phyloP scores from a whole-genome alignment of 371 early-diverging fungal genomes.

The Mucor velutinosus region DNA sequence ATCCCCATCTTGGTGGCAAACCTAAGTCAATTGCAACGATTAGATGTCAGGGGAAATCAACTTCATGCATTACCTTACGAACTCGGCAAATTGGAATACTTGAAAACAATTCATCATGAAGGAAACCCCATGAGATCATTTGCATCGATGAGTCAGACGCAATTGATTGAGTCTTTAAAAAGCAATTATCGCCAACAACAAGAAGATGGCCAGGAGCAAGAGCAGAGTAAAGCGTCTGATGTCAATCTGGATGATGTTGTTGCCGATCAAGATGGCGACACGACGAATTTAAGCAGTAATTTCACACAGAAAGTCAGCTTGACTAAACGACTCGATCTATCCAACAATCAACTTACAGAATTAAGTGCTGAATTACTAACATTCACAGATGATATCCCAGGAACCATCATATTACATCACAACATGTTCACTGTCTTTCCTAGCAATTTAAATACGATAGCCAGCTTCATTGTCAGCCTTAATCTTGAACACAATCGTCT shows the following conservation, averaged over 20 bases:
- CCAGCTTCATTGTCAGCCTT: conserved; percentile 45
- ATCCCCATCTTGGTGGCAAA: conserved; percentile 56
- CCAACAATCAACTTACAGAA: conserved; percentile 42
- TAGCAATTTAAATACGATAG: conserved; percentile 11
- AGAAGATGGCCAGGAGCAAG: not conserved
- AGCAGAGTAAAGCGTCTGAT: not conserved
- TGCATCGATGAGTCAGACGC: conserved; percentile 48
- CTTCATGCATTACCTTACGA: conserved; percentile 55
- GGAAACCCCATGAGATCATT: conserved; percentile 61
- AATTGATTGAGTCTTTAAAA: conserved; percentile 52
- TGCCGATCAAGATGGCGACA: not conserved
- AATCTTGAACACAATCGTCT: conserved; percentile 58
- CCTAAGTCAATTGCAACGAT: conserved; percentile 43
- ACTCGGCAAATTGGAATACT: conserved; percentile 51
- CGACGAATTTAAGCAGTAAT: not conserved
- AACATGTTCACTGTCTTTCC: conserved; percentile 51
- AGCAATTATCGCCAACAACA: conserved; percentile 26
- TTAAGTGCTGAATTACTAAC: conserved; percentile 30
- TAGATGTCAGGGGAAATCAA: conserved; percentile 69
- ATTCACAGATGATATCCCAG: conserved; percentile 23
- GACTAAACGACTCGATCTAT: conserved; percentile 40
- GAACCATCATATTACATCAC: conserved; percentile 31
- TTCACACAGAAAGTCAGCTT: conserved; percentile 14
- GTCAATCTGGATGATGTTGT: not conserved
- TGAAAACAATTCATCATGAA: conserved; percentile 57